Base-by-base conservation (phyloP, 1,284 basidiomycete genomes). In the Mycena sp. region DNA sequence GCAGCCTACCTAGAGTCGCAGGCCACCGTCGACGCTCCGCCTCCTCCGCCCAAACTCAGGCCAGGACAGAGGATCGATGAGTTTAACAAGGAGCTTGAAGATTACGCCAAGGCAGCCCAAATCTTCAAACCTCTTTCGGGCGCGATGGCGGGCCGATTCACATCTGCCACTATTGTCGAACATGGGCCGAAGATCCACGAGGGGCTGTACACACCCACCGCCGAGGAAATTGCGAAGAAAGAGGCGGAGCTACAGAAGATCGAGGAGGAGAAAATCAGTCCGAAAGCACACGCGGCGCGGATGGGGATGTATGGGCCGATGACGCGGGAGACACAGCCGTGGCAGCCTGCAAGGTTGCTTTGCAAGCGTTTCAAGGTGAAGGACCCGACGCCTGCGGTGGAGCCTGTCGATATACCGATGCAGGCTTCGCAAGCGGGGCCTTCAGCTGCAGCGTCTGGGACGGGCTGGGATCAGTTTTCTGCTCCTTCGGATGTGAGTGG, bases 361-460 rank as follows among this genome's bases (percentile, higher is more conserved):
- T 98, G 95, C 78, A 98, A 96, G 76, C 87, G 97, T n/a, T 98
- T 99, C 75, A 92, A 93, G 1, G 92, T 98, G 37, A 91, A 91
- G 68, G 93, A 96, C 73, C 96, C 90, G 3, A 87, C 90, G 68
- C 86, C 87, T 0, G 74, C 77, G 10, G 70, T 71, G 21, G 73
- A 78, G n/a, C 66, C 68, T 5, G 61, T 69, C 14, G 45, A 71
- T n/a, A 70, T 66, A 2, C 46, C 71, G 6, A 32, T 62, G 2
- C 65, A 62, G 11, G 64, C 73, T 29, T 62, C 72, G 68, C 69
- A 65, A 10, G 67, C 60, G n/a, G 69, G 67, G 29, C 61, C 72
- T 38, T 61, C 67, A 19, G 59, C 60, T 14, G 53, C 69, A 4
- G 43, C 51, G 2, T 19, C 57, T 16, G 65, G 30, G 14, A 26